phyloP scores from a whole-genome alignment of 2,329 filamentous ascomycete species.

The Venturia effusa region DNA sequence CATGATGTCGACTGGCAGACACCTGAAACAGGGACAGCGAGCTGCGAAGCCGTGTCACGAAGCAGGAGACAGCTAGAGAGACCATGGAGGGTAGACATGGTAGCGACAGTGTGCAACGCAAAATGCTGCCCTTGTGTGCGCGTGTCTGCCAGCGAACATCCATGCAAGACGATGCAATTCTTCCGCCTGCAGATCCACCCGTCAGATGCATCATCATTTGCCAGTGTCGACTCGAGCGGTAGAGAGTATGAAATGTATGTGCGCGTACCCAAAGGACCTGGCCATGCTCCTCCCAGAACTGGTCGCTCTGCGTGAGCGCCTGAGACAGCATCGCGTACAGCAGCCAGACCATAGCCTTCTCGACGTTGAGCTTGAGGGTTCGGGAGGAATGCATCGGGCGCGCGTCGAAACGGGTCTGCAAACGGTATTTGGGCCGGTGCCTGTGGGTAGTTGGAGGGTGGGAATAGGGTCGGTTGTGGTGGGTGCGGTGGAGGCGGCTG shows the following conservation, averaged over 20 bases:
- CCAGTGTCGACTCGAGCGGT: neutral
- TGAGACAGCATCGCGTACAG: conserved; percentile 18
- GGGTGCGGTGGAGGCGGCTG: conserved; percentile 30
- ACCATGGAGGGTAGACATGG: neutral
- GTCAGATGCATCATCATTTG: neutral
- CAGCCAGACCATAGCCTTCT: conserved; percentile 28
- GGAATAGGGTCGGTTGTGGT: conserved; percentile 18
- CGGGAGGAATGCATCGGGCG: conserved; percentile 38
- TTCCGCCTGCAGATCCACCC: neutral
- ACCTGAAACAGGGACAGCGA: neutral
- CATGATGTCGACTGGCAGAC: neutral
- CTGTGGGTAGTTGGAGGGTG: conserved; percentile 22
- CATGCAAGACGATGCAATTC: conserved; percentile 3
- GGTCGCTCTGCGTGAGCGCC: conserved; percentile 21
- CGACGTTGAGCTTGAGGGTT: conserved; percentile 26
- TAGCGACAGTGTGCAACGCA: neutral
- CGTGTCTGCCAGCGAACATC: neutral
- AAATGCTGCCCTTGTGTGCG: neutral
- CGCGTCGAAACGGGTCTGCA: conserved; percentile 36
- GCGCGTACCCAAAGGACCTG: conserved; percentile 25
- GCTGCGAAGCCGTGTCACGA: neutral
- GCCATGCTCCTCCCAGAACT: conserved; percentile 20
- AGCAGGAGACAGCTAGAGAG: neutral
- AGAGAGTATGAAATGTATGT: neutral
- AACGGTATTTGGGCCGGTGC: conserved; percentile 34